Evolutionary conservation across 306 rosid species (phyloP).

Genomic region (Acmispon strigosus): DNA sequence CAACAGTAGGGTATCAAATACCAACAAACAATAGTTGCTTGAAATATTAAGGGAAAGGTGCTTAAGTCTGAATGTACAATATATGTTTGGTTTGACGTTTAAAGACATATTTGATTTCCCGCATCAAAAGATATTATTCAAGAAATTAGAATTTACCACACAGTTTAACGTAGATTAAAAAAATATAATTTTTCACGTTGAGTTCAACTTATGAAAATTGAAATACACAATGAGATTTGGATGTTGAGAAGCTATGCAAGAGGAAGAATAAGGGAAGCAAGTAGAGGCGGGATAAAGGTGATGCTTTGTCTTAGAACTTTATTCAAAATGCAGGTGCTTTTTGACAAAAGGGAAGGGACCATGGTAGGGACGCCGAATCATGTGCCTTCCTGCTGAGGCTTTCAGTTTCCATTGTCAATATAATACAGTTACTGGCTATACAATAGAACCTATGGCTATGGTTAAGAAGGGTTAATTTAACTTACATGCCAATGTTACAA

Average conservation of each 20-base stretch:
- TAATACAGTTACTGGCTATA: neutral
- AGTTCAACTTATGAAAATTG: too few relatives aligned
- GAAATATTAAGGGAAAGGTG: slow-evolving; percentile 27
- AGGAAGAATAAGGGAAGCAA: slow-evolving; percentile 34
- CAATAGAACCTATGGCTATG: neutral
- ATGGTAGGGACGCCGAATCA: slow-evolving; percentile 40
- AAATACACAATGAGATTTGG: neutral
- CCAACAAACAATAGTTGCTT: slow-evolving; percentile 14
- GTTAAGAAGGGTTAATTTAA: neutral
- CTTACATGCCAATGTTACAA: neutral
- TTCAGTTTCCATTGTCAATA: slow-evolving; percentile 14
- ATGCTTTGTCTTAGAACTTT: slow-evolving; percentile 56
- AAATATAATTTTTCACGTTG: too few relatives aligned
- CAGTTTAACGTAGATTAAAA: too few relatives aligned
- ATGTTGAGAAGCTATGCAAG: slow-evolving; percentile 36
- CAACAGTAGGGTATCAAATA: slow-evolving; percentile 10
- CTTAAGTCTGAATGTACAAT: slow-evolving; percentile 7
- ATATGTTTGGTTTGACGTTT: too few relatives aligned
- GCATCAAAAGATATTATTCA: too few relatives aligned
- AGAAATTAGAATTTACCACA: too few relatives aligned
- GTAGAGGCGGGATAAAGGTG: slow-evolving; percentile 34
- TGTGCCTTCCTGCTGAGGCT: slow-evolving; percentile 42
- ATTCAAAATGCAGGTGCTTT: slow-evolving; percentile 54
- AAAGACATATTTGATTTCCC: too few relatives aligned
- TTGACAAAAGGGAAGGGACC: slow-evolving; percentile 43